Evolutionary conservation across 495 filamentous ascomycete species (phyloP).

Genomic region (Lasiosphaeriaceae sp.): DNA sequence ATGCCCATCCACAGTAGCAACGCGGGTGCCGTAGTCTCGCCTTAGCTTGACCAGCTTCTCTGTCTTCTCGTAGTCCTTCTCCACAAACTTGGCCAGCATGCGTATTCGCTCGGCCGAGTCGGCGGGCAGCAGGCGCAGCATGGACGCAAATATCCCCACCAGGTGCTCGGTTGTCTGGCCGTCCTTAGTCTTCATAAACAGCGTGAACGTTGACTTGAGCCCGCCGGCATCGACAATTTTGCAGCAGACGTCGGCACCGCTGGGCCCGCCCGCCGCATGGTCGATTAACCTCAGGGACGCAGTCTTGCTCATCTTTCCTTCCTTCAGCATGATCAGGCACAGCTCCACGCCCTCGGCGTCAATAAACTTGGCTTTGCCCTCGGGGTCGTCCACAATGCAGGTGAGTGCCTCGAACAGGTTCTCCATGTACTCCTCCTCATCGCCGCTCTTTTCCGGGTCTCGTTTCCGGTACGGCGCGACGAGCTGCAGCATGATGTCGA

Average conservation of each 20-base stretch:
- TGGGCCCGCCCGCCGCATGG: constrained; percentile 66
- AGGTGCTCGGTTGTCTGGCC: constrained; percentile 73
- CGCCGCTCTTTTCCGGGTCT: constrained; percentile 79
- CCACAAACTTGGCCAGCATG: constrained; percentile 88
- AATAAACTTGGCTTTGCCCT: constrained; percentile 77
- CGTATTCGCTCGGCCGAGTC: constrained; percentile 78
- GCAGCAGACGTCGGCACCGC: constrained; percentile 56
- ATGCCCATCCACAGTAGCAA: constrained; percentile 61
- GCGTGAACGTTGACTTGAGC: constrained; percentile 75
- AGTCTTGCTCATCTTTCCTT: constrained; percentile 67
- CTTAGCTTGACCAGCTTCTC: constrained; percentile 65
- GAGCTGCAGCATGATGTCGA: constrained; percentile 78
- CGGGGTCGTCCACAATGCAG: constrained; percentile 69
- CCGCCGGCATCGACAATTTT: constrained; percentile 78
- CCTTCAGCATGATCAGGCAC: constrained; percentile 69
- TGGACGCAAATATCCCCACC: constrained; percentile 79
- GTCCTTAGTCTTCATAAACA: constrained; percentile 89
- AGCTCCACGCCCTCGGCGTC: constrained; percentile 93
- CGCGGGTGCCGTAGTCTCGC: constrained; percentile 62
- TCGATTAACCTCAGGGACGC: constrained; percentile 78
- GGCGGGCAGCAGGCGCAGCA: constrained; percentile 75
- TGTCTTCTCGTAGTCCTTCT: constrained; percentile 88
- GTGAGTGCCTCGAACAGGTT: constrained; percentile 84
- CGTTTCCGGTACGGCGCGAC: constrained; percentile 84
- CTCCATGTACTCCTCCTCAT: constrained; percentile 92